A percentile compares a stretch with the other conserved stretches of the same genome.
phyloP scores from a whole-genome alignment of 345 rosid genomes.

The Capsella bursapastoris region DNA sequence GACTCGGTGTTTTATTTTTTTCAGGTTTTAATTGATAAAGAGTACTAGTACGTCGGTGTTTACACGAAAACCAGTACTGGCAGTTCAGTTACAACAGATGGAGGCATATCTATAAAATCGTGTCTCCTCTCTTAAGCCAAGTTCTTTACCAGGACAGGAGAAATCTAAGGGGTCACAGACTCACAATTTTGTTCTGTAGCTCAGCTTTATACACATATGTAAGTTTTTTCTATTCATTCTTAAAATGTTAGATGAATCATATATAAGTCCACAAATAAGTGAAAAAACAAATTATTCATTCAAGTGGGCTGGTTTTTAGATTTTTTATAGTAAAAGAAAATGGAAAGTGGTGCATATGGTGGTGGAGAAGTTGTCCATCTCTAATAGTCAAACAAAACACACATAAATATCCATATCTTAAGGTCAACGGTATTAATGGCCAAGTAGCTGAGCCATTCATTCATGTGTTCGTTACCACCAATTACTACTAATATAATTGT shows the following conservation, averaged over 20 bases:
- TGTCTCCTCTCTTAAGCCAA: not conserved
- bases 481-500: not conserved
- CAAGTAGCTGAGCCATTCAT: not conserved
- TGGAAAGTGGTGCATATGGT: conserved; percentile 21
- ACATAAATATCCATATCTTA: not conserved
- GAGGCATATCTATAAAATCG: not conserved
- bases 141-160: not conserved
- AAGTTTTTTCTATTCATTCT: not conserved
- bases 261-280: not conserved
- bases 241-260: not conserved
- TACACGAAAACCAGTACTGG: not conserved
- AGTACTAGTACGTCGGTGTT: not conserved
- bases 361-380: conserved; percentile 10
- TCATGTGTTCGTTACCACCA: not conserved
- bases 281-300: not conserved
- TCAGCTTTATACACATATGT: not conserved
- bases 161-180: not conserved
- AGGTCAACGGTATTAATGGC: conserved; percentile 30
- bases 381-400: not conserved
- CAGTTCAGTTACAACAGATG: not conserved
- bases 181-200: not conserved
- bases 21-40: too few species aligned
- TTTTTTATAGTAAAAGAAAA: not conserved
- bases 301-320: not conserved
- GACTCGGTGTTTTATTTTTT: not conserved